A percentile compares a stretch with the other conserved stretches of the same genome.
These are phyloP conservation scores for Boletus tomentosulus DNA, from an alignment of 768 basidiomycete species.

Conservation along the genomic window DNA sequence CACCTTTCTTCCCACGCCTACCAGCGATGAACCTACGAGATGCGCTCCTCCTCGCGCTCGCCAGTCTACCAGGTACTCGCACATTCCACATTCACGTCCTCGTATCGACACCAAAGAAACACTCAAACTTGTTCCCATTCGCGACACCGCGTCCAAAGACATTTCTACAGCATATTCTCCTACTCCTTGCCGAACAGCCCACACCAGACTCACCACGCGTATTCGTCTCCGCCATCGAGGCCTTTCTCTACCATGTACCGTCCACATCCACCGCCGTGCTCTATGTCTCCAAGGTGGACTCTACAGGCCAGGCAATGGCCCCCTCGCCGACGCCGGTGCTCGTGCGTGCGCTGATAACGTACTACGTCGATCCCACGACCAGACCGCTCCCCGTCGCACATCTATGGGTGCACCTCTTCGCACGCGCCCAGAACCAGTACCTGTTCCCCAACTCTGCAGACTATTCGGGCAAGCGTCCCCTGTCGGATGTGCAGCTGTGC, in stretches of 20 bases:
- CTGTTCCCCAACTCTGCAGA: conserved; percentile 87
- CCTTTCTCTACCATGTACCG: conserved; percentile 68
- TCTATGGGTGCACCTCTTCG: conserved; percentile 85
- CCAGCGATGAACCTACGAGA: conserved; percentile 52
- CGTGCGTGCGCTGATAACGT: conserved; percentile 60
- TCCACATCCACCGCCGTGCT: conserved; percentile 65
- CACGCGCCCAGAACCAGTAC: conserved; percentile 86
- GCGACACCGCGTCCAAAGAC: conserved; percentile 61
- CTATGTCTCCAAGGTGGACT: conserved; percentile 93
- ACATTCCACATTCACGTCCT: conserved; percentile 75
- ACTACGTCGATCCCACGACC: conserved; percentile 59
- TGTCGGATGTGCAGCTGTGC: conserved; percentile 77
- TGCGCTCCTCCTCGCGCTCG: conserved; percentile 53
- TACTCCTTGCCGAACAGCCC: conserved; percentile 67
- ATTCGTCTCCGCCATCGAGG: conserved; percentile 79
- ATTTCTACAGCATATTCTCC: conserved; percentile 71
- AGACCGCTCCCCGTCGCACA: conserved; percentile 53
- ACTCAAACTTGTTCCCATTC: conserved; percentile 70
- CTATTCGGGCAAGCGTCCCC: conserved; percentile 60
- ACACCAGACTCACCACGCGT: conserved; percentile 48
- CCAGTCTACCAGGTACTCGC: conserved; percentile 58
- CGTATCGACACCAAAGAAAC: conserved; percentile 62
- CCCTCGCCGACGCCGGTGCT: conserved; percentile 71
- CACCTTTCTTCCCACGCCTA: conserved; percentile 20
- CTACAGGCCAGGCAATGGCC: conserved; percentile 67